phyloP scores from a whole-genome alignment of 2,329 filamentous ascomycete species.

The Hypoxylon sp. region DNA sequence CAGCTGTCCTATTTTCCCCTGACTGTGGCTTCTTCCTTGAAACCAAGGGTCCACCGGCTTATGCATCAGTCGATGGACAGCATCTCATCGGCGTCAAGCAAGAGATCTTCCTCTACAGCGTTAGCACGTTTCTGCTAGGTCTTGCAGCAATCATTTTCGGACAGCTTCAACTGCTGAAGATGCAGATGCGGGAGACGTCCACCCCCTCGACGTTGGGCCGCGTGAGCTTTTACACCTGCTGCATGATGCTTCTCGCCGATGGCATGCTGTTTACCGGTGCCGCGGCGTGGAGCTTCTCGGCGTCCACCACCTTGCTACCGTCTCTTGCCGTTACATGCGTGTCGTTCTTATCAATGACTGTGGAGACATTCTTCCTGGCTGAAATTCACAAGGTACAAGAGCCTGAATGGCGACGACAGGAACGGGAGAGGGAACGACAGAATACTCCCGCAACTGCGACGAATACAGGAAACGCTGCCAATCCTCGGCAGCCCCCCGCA shows the following conservation, averaged over 20 bases:
- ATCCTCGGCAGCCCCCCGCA: conserved; percentile 35
- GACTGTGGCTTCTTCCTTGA: conserved; percentile 73
- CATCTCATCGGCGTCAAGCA: conserved; percentile 69
- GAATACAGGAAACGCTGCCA: conserved; percentile 34
- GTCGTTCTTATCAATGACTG: conserved; percentile 63
- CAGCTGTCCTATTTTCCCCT: conserved; percentile 70
- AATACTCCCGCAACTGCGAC: conserved; percentile 37
- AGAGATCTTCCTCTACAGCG: conserved; percentile 63
- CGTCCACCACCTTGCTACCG: conserved; percentile 63
- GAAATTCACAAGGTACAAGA: conserved; percentile 70
- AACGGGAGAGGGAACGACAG: conserved; percentile 46
- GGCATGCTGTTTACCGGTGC: conserved; percentile 65
- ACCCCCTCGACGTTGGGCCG: conserved; percentile 73
- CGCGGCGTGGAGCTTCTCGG: conserved; percentile 63
- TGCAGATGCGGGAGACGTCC: conserved; percentile 70
- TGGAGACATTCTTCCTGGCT: conserved; percentile 65
- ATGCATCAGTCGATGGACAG: conserved; percentile 57
- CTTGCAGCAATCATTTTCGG: conserved; percentile 64
- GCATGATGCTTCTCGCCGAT: conserved; percentile 69
- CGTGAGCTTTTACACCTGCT: conserved; percentile 69
- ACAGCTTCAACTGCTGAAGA: conserved; percentile 69
- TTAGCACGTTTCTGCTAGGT: conserved; percentile 66
- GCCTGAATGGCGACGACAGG: conserved; percentile 59
- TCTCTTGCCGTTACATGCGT: conserved; percentile 62
- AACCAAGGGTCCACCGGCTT: conserved; percentile 68